Base-by-base conservation (phyloP, 495 filamentous ascomycete genomes). In the Neurospora sp. region DNA sequence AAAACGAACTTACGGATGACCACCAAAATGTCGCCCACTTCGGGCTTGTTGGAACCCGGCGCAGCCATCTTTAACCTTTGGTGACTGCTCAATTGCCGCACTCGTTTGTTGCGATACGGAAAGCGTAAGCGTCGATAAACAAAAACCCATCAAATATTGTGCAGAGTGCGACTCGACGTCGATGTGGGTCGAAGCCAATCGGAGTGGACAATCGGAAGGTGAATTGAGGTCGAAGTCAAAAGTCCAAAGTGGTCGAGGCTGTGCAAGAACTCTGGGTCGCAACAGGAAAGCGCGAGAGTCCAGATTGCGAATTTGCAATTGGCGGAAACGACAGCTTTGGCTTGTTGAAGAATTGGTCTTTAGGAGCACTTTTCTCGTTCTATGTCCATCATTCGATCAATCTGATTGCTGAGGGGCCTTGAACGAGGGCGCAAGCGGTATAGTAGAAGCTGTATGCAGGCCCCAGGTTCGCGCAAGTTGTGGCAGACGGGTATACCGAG, bases 1-100 rank as follows among this genome's bases (percentile, higher is more conserved):
- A 44, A 66, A 66, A 41, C 39, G 39, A 46, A 92, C 92, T 88
- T 87, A 95, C 92, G 92, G 74, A 93, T 88, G 75, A 94, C 92
- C 70, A 93, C 79, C 73, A 95, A 81, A 76, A 90, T 88, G 79
- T 93, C 89, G 69, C 92, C 92, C 73, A 88, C 87, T 42, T 87
- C 84, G 75, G 91, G 88, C 77, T 81, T 85, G 75, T 79, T 81
- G 40, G 80, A 71, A 72, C 76, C 78, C 73, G 82, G 79, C 70
- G 83, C 82, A 40, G 86, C 84, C 86, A 89, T 88, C 38, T 72
- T 80, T 70, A 71, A 46, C 72, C 66, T 46, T n/a, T 20, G 23
- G 39, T 40, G 39, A 71, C 71, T 70, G 73, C 73, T 39, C 70
- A 48, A 72, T 78, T 46, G 75, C 72, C 76, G 74, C 74, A 74